Conservation (phyloP, 1,139 yeast species). For the Hanseniaspora uvarum region DNA sequence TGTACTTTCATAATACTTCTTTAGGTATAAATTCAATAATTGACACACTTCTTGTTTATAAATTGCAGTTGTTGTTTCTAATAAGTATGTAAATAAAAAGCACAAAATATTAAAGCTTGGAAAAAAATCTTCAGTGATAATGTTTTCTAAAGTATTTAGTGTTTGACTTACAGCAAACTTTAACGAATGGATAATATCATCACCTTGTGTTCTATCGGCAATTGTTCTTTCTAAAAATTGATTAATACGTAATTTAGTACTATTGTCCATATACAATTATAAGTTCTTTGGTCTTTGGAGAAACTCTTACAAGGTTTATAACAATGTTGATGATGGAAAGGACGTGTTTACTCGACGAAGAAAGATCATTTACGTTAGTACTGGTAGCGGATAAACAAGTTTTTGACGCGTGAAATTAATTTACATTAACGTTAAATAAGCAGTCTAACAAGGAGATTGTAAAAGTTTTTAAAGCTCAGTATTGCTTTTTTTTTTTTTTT, state of each 20-base stretch:
- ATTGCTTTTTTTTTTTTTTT: background rate
- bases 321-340: background rate
- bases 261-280: background rate
- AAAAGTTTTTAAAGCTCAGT: background rate
- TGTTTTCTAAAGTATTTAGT: background rate
- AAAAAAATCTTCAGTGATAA: background rate
- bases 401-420: background rate
- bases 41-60: slow-evolving; percentile 1
- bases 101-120: slow-evolving; percentile 11
- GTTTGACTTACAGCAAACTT: slow-evolving; percentile 6
- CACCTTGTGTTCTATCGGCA: slow-evolving; percentile 12
- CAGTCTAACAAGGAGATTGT: too few species aligned
- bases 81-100: slow-evolving; percentile 10
- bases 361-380: background rate
- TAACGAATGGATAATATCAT: slow-evolving; percentile 8
- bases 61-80: background rate
- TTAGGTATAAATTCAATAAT: background rate
- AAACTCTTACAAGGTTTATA: background rate
- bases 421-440: too few species aligned
- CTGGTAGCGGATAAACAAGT: background rate
- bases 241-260: background rate
- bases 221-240: slow-evolving; percentile 5
- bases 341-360: background rate
- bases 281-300: background rate
- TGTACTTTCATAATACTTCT: background rate